Conservation (phyloP, 164 flowering plant genomes). For the Sextonia rubra region DNA sequence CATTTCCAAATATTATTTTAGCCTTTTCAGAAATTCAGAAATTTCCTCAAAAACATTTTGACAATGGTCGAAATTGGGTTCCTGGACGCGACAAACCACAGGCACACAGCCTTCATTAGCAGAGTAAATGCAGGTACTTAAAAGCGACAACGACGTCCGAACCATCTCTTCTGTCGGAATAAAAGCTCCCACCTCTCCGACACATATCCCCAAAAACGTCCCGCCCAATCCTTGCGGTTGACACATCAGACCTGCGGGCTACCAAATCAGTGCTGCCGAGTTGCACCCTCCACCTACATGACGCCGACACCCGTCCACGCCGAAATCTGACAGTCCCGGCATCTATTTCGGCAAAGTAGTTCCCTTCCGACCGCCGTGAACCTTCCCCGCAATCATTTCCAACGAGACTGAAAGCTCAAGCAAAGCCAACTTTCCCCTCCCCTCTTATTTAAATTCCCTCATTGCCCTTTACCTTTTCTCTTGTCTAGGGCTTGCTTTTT, state of each 20-base stretch:
- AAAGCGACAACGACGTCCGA: background rate
- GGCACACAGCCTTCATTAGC: too few relatives aligned
- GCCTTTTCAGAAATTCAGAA: too few relatives aligned
- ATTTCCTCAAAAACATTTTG: too few relatives aligned
- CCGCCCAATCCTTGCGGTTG: background rate
- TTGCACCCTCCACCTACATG: background rate
- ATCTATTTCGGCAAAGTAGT: background rate
- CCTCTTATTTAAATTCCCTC: background rate
- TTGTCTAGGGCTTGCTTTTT: conserved; percentile 15
- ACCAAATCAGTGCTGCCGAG: background rate
- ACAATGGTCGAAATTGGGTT: too few relatives aligned
- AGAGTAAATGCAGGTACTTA: background rate
- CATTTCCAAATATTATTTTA: too few relatives aligned
- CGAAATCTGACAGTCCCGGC: conserved; percentile 7
- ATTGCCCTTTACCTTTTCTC: conserved; percentile 12
- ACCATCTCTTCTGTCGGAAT: background rate
- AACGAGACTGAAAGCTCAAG: conserved; percentile 37
- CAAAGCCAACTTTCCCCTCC: conserved; percentile 19
- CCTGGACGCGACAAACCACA: too few relatives aligned
- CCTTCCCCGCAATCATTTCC: conserved; percentile 1
- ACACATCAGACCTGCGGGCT: background rate
- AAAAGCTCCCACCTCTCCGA: too few relatives aligned
- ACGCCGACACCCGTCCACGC: conserved; percentile 3
- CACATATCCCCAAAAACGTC: background rate
- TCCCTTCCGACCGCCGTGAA: background rate